Evolutionary conservation across 75 land plant genomes (phyloP).

Genomic region (Sequoia sempervirens): DNA sequence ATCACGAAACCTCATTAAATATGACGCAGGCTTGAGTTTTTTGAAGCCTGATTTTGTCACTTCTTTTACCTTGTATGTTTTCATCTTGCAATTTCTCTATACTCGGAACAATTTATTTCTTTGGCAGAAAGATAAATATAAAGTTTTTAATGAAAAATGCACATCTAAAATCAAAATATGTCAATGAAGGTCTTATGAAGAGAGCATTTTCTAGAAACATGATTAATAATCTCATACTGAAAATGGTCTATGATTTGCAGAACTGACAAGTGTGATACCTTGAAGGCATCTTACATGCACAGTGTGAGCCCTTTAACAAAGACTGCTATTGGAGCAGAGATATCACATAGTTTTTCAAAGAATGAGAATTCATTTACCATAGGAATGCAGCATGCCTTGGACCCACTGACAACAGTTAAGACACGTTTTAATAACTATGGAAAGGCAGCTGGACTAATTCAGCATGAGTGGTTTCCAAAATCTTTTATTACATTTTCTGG

Average conservation of each 20-base stretch:
- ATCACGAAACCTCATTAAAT: constrained; percentile 41
- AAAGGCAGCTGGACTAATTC: constrained; percentile 37
- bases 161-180: background rate
- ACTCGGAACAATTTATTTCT: background rate
- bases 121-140: background rate
- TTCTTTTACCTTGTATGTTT: constrained; percentile 53
- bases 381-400: constrained; percentile 36
- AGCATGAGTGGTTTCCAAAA: constrained; percentile 59
- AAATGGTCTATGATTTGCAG: constrained; percentile 15
- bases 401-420: constrained; percentile 39
- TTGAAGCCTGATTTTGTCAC: constrained; percentile 51
- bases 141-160: background rate
- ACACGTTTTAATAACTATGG: constrained; percentile 39
- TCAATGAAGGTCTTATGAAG: background rate
- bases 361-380: constrained; percentile 47
- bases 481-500: constrained; percentile 41
- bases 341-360: constrained; percentile 36
- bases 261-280: constrained; percentile 41
- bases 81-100: background rate
- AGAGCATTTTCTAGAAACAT: constrained; percentile 4
- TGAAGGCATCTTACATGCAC: constrained; percentile 47
- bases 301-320: constrained; percentile 25
- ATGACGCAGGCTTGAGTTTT: constrained; percentile 52
- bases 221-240: constrained; percentile 8
- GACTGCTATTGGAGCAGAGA: constrained; percentile 45